phyloP scores from a whole-genome alignment of 192 early-diverging fungal species.

The Chytriomyces hyalinus region DNA sequence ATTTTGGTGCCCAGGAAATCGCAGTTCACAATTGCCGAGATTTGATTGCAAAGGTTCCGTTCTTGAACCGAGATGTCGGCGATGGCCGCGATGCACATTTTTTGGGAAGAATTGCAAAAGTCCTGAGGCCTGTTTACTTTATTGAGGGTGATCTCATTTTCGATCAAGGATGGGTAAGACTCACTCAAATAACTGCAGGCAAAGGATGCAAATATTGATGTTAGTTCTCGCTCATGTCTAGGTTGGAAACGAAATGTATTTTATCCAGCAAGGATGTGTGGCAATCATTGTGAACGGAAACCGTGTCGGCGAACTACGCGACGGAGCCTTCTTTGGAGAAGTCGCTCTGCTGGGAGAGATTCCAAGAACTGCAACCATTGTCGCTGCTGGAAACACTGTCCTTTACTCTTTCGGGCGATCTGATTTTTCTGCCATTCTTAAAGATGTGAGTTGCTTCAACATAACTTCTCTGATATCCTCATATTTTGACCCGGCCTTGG shows the following conservation, averaged over 20 bases:
- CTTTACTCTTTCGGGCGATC: conserved; percentile 45
- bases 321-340: conserved; percentile 55
- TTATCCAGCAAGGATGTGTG: conserved; percentile 53
- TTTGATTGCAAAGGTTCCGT: conserved; percentile 56
- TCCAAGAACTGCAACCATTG: conserved; percentile 52
- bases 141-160: conserved; percentile 54
- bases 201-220: no score
- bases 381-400: conserved; percentile 34
- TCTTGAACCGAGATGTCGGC: conserved; percentile 44
- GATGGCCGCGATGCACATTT: conserved; percentile 55
- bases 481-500: background rate
- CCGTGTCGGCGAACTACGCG: conserved; percentile 38
- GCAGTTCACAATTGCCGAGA: conserved; percentile 54
- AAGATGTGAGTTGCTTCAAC: conserved; percentile 25
- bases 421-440: conserved; percentile 45
- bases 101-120: conserved; percentile 48
- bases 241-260: conserved; percentile 61
- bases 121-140: conserved; percentile 46
- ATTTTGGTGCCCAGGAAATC: conserved; percentile 44
- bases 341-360: conserved; percentile 53
- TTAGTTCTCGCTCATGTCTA: background rate
- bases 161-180: conserved; percentile 50
- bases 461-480: background rate
- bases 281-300: conserved; percentile 51
- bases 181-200: background rate